Base-by-base conservation (phyloP, 192 early-diverging fungal species). In the Gaertneriomyces sp. region DNA sequence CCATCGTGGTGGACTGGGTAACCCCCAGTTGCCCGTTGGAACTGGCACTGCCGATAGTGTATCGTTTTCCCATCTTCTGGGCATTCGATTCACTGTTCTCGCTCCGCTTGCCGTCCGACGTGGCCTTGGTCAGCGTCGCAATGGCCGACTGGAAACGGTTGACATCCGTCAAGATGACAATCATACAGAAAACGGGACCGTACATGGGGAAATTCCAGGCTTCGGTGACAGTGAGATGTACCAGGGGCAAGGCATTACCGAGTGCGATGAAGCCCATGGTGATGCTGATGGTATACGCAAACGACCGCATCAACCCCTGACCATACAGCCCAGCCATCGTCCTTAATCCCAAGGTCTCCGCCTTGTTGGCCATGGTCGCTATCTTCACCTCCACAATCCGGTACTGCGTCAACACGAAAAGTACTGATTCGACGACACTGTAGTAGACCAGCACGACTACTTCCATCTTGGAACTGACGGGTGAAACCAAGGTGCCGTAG, bases 141-240 rank as follows among this genome's bases (percentile, higher is more conserved):
- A 62, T 62, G 25, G 45, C 46, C n/a, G 46, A 17, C 39, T 62
- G 61, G 61, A 62, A 62, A 1, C 61, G 61, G 17, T 8, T 50
- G 1, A 47, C 11, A 5, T 62, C 58, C 40, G 61, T 62, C 17
- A 62, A 16, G 42, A 62, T 50, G 47, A 62, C 51, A 8, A 62
- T 33, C 1, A 62, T 8, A 7, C 46, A 8, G 12, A 62, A 50
- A 7, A 33, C 1, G 2, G 61, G 61, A 33, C 61, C 12, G 45
- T 20, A n/a, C 44, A 62, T 50, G 2, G 61, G 61, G 47, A 20
- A 62, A 38, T 52, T 50, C 45, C 46, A 62, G 47, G 46, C 7
- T 12, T 49, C 14, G 2, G 47, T 49, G 12, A 49, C 47, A n/a
- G n/a, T n/a, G n/a, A n/a, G n/a, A n/a, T n/a, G n/a, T 7, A 11